Conservation (phyloP, 306 rosid species). For the Quercus gilva region DNA sequence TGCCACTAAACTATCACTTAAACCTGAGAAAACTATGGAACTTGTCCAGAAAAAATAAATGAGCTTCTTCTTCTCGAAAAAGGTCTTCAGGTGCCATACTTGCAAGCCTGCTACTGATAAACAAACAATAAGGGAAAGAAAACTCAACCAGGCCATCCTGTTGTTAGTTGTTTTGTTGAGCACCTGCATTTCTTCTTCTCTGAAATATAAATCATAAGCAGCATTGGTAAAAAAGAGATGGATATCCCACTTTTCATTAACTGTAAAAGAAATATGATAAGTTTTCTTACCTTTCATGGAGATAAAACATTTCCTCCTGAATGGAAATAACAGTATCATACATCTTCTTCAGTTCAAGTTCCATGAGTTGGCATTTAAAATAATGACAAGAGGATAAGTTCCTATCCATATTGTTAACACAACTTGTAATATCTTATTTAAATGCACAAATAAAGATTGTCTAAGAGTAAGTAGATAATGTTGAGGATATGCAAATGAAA, state of each 20-base stretch:
- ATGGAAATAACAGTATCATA: slow-evolving; percentile 67
- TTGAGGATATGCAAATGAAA: not conserved
- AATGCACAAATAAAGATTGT: not conserved
- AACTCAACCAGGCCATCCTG: slow-evolving; percentile 78
- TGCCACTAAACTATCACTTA: too few species aligned
- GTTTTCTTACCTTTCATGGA: slow-evolving; percentile 65
- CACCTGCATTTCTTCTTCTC: too few species aligned
- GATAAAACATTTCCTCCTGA: slow-evolving; percentile 84
- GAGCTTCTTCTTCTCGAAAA: slow-evolving; percentile 93
- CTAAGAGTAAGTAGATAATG: not conserved
- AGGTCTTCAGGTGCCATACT: slow-evolving; percentile 87
- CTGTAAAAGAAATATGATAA: not conserved
- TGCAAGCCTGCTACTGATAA: slow-evolving; percentile 82
- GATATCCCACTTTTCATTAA: not conserved
- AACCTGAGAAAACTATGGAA: not conserved
- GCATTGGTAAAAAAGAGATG: not conserved
- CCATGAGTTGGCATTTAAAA: slow-evolving; percentile 62
- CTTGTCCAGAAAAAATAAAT: slow-evolving; percentile 39
- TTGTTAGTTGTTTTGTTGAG: slow-evolving; percentile 52
- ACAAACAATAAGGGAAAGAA: slow-evolving; percentile 72
- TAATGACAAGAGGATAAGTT: slow-evolving; percentile 7
- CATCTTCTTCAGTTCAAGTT: slow-evolving; percentile 76
- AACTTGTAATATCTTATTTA: not conserved
- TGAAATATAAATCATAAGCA: too few species aligned
- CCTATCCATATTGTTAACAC: not conserved